Conservation (phyloP, 2,329 filamentous ascomycete genomes). For the Penicillium aurantiogriseum region DNA sequence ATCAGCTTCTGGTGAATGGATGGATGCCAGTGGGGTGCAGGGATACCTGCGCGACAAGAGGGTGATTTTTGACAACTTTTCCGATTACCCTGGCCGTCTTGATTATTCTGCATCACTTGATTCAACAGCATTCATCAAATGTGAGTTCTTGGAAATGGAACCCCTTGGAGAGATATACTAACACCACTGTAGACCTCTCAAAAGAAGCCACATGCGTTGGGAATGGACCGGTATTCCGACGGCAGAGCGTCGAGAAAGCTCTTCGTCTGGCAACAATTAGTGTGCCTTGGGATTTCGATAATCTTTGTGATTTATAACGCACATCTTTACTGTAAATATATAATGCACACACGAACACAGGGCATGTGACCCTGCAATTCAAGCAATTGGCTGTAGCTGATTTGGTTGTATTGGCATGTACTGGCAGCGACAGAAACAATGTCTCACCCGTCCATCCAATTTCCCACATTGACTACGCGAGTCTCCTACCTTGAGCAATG, state of each 20-base stretch:
- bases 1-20: conserved; percentile 17
- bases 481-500: neutral
- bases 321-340: neutral
- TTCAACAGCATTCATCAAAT: conserved; percentile 14
- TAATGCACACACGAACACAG: neutral
- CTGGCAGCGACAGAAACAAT: neutral
- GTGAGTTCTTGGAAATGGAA: conserved; percentile 14
- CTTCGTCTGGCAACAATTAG: conserved; percentile 17
- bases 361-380: neutral
- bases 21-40: conserved; percentile 29
- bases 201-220: conserved; percentile 21
- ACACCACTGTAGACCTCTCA: conserved; percentile 18
- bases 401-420: neutral
- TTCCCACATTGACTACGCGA: neutral
- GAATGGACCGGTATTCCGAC: conserved; percentile 23
- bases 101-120: conserved; percentile 15
- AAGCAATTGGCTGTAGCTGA: neutral
- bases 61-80: conserved; percentile 13
- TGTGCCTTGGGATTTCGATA: conserved; percentile 10
- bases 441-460: neutral
- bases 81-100: conserved; percentile 6
- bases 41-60: conserved; percentile 18
- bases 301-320: conserved; percentile 12
- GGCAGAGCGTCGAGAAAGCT: conserved; percentile 23
- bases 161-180: conserved; percentile 3